These are phyloP conservation scores for Coemansia sp. DNA, from an alignment of 192 early-diverging fungal species.

Conservation along the genomic window DNA sequence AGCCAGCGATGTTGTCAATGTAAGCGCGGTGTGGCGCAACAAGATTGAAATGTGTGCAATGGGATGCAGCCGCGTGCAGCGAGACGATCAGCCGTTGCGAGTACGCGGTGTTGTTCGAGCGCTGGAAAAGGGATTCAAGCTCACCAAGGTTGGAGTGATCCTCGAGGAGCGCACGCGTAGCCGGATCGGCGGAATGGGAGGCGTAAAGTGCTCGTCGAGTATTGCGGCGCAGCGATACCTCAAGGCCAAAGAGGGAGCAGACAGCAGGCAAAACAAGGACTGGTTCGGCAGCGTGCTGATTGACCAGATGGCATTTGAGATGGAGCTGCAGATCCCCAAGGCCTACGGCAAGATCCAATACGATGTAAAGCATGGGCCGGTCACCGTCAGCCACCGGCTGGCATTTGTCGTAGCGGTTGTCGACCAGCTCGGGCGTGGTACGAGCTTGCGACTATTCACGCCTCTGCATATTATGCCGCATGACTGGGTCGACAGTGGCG, in stretches of 20 bases:
- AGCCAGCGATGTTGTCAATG: constrained; percentile 44
- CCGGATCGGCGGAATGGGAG: constrained; percentile 8
- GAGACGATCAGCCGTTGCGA: constrained; percentile 36
- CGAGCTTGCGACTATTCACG: constrained; percentile 48
- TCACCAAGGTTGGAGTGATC: constrained; percentile 44
- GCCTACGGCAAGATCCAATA: constrained; percentile 52
- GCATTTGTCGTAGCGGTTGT: constrained; percentile 51
- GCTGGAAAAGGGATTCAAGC: constrained; percentile 42
- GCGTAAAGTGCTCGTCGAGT: constrained; percentile 26
- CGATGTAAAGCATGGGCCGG: constrained; percentile 46
- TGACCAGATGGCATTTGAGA: constrained; percentile 48
- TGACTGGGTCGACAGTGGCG: constrained; percentile 24
- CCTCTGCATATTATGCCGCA: constrained; percentile 51
- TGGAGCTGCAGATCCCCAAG: constrained; percentile 47
- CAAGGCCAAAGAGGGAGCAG: constrained; percentile 17
- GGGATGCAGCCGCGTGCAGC: constrained; percentile 51
- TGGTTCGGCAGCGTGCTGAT: constrained; percentile 36
- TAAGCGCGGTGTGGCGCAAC: constrained; percentile 46
- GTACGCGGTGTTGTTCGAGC: constrained; percentile 44
- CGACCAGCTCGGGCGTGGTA: constrained; percentile 41
- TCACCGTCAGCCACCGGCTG: constrained; percentile 49
- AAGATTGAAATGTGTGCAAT: constrained; percentile 49
- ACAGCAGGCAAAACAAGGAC: constrained; percentile 1
- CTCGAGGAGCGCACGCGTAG: constrained; percentile 52
- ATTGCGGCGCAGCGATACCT: constrained; percentile 36